Evolutionary conservation across 345 rosid species (phyloP), one percentile per base, ranked within the genome.

Genomic region (Zanthoxylum bungeanum): DNA sequence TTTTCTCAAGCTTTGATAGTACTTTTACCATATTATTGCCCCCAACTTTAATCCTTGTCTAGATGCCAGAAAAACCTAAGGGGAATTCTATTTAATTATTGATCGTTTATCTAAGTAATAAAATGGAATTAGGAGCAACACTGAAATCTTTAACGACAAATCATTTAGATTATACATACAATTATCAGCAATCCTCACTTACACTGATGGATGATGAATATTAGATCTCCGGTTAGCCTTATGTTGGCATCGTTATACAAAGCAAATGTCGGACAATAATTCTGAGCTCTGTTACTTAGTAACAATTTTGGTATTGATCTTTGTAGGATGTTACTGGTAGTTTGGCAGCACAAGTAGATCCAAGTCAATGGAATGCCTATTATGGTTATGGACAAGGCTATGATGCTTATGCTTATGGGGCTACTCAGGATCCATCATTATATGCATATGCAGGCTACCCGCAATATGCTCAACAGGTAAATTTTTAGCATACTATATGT

Each of bases 361-460:
- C 86, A 4, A 90, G 53, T 83, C 99, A 89, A 39, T 95, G 99
- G 98, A 83, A 68, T 62, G 92, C 96, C 19, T 91, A 95, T 66
- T 95, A 95, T 70, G 94, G 93, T 79, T 95, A 95, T 70, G 97
- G 91, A 51, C 99, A 95, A 80, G 96, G 97, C 47, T 94, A 94
- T 60, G 97, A 94, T 76, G 88, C 93, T 4, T 92, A 90, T 82
- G 88, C 76, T 60, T 93, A 93, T 80, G 97, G 88, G 49, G 77
- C 91, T 69, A n/a, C 92, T 44, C 93, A 86, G 21, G 98, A 92
- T 76, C 98, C 95, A 55, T 93, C 98, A n/a, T 12, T 89, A 68
- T 91, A 90, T 77, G 91, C 91, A 14, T 91, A 95, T 79, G 89
- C 91, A 58, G 97, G 98, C 71, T 92, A 90, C 81, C 75, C 95